A percentile compares a stretch with the other conserved stretches of the same genome.
phyloP scores from a whole-genome alignment of 1,284 basidiomycete genomes.

The Ganoderma sp. region DNA sequence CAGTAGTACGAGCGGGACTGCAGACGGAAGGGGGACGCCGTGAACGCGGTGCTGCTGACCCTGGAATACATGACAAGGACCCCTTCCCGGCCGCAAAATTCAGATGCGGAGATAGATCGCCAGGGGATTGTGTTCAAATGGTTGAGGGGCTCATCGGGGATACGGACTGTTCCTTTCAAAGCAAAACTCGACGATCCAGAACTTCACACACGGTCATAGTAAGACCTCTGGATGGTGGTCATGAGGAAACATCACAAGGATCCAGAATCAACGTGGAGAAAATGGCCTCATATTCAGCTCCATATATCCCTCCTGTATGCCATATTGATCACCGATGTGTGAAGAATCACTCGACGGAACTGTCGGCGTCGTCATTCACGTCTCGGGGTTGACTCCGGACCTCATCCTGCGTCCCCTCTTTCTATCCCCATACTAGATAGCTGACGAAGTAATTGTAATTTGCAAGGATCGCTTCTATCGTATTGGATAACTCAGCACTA shows the following conservation, averaged over 20 bases:
- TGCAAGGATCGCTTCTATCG: no score
- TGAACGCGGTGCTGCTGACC: background rate
- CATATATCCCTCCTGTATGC: no score
- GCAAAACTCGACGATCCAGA: background rate
- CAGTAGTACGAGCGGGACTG: background rate
- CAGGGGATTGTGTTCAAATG: background rate
- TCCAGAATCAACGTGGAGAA: no score
- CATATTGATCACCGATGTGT: no score
- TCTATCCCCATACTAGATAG: no score
- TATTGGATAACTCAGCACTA: no score
- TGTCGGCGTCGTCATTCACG: no score
- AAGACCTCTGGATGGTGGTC: background rate
- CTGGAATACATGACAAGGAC: background rate
- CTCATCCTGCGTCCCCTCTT: no score
- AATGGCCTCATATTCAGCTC: no score
- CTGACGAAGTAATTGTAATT: no score
- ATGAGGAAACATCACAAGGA: background rate
- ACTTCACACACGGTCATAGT: background rate
- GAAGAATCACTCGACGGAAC: no score
- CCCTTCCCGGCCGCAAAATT: background rate
- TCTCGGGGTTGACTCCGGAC: no score
- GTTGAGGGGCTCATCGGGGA: background rate
- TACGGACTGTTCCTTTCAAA: background rate
- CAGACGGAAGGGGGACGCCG: background rate
- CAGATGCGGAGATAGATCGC: background rate